A percentile compares a stretch with the other conserved stretches of the same genome.
phyloP scores from a whole-genome alignment of 2,329 filamentous ascomycete species.

The Hymenoscyphus albidus region DNA sequence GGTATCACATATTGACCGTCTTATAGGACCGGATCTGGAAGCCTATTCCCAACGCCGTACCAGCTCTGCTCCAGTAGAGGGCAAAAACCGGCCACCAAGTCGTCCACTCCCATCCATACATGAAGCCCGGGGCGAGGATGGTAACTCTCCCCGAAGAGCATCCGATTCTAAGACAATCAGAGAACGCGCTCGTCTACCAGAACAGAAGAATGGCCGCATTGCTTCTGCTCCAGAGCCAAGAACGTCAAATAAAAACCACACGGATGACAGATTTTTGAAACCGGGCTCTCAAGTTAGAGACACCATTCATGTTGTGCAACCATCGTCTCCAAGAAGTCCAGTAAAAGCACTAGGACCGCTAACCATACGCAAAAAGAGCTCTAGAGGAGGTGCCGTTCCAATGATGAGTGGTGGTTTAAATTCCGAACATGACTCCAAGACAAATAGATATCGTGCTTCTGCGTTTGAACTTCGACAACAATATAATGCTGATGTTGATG shows the following conservation, averaged over 20 bases:
- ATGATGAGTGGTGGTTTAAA: conserved; percentile 20
- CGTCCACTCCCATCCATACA: conserved; percentile 31
- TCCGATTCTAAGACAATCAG: conserved; percentile 15
- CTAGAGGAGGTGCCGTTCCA: conserved; percentile 17
- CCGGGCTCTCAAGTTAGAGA: conserved; percentile 19
- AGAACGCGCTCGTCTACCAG: conserved; percentile 14
- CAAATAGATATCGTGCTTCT: neutral
- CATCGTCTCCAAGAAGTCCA: conserved; percentile 28
- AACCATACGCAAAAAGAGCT: conserved; percentile 33
- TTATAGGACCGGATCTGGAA: conserved; percentile 43
- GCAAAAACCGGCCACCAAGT: conserved; percentile 11
- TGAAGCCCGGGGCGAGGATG: conserved; percentile 26
- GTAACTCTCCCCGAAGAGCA: conserved; percentile 17
- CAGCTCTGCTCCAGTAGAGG: conserved; percentile 43
- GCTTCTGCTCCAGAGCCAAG: conserved; percentile 34
- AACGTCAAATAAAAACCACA: conserved; percentile 6
- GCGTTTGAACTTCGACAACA: conserved; percentile 3
- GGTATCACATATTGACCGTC: conserved; percentile 54
- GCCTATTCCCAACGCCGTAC: conserved; percentile 37
- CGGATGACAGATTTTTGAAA: conserved; percentile 18
- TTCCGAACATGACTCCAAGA: neutral
- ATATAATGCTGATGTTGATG: neutral
- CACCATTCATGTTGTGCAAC: conserved; percentile 31
- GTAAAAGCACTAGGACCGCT: conserved; percentile 34
- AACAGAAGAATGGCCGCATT: conserved; percentile 25